Conservation (phyloP, 163 green algal genomes). For the Chloromonas sp. region DNA sequence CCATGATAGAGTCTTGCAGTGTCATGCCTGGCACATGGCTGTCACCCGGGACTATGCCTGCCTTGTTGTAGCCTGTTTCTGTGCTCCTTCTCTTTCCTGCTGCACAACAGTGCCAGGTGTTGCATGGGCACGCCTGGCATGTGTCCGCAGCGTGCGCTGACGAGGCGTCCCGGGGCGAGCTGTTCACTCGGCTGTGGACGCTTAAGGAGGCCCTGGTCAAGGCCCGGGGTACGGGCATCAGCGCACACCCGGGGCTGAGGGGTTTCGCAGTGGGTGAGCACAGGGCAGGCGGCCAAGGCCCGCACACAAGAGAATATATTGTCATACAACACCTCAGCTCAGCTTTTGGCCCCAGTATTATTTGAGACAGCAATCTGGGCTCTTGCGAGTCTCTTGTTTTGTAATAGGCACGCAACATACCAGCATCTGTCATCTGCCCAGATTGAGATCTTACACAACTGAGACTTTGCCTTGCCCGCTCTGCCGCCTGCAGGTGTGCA, state of each 20-base stretch:
- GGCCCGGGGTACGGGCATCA: constrained; percentile 67
- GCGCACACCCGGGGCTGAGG: constrained; percentile 28
- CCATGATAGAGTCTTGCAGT: too few relatives aligned
- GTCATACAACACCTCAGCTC: too few relatives aligned
- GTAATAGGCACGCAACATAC: too few relatives aligned
- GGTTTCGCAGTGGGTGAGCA: constrained; percentile 43
- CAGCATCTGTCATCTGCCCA: too few relatives aligned
- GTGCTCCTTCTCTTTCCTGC: too few relatives aligned
- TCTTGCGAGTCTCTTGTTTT: too few relatives aligned
- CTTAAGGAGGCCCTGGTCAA: constrained; percentile 86
- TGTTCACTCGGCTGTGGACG: constrained; percentile 76
- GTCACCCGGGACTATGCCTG: background rate
- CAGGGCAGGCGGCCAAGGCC: background rate
- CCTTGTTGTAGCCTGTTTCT: background rate
- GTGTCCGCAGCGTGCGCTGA: constrained; percentile 22
- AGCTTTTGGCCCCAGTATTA: too few relatives aligned
- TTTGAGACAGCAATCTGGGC: too few relatives aligned
- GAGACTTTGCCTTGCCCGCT: too few relatives aligned
- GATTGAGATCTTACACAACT: too few relatives aligned
- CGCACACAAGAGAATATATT: too few relatives aligned
- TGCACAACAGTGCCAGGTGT: background rate
- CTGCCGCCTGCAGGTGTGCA: too few relatives aligned
- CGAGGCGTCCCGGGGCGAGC: constrained; percentile 7
- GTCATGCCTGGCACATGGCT: background rate
- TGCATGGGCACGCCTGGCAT: background rate